Percentiles rank a stretch among this genome's conserved stretches.
Evolutionary conservation across 768 basidiomycete species (phyloP).

Genomic region (Gautieria morchelliformis): DNA sequence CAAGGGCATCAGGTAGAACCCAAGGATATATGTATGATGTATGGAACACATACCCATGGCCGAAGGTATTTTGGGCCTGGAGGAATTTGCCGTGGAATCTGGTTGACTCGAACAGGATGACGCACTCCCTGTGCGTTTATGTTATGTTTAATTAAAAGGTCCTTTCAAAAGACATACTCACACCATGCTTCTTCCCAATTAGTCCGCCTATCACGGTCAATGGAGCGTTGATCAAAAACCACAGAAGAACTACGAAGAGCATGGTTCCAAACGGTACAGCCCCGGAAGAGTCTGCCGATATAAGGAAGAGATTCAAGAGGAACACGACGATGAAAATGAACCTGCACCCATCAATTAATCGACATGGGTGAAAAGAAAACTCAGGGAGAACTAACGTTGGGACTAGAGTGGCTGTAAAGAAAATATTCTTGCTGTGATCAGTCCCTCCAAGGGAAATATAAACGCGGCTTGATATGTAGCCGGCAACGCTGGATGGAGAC

Average conservation of each 20-base stretch:
- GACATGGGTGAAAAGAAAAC: not conserved
- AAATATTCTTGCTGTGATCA: constrained; percentile 71
- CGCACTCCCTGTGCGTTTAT: constrained; percentile 40
- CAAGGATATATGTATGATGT: not conserved
- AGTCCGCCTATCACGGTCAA: constrained; percentile 66
- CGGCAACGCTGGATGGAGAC: constrained; percentile 56
- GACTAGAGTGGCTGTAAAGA: constrained; percentile 79
- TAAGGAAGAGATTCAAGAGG: constrained; percentile 83
- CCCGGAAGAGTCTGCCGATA: constrained; percentile 80
- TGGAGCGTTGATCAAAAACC: constrained; percentile 93
- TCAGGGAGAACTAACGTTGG: constrained; percentile 53
- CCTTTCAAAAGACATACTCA: constrained; percentile 26
- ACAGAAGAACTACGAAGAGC: constrained; percentile 71
- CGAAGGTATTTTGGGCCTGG: constrained; percentile 75
- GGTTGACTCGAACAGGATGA: constrained; percentile 85
- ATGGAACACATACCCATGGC: constrained; percentile 52
- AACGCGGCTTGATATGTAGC: constrained; percentile 78
- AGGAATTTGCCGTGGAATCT: constrained; percentile 94
- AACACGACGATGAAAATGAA: constrained; percentile 79
- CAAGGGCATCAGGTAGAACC: constrained; percentile 8
- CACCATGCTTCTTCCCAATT: constrained; percentile 80
- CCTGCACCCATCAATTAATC: constrained; percentile 27
- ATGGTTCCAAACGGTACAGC: constrained; percentile 94
- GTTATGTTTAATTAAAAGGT: not conserved
- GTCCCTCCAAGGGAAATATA: constrained; percentile 75